phyloP scores from a whole-genome alignment of 2,329 filamentous ascomycete species.

The Fusarium protoensiforme region DNA sequence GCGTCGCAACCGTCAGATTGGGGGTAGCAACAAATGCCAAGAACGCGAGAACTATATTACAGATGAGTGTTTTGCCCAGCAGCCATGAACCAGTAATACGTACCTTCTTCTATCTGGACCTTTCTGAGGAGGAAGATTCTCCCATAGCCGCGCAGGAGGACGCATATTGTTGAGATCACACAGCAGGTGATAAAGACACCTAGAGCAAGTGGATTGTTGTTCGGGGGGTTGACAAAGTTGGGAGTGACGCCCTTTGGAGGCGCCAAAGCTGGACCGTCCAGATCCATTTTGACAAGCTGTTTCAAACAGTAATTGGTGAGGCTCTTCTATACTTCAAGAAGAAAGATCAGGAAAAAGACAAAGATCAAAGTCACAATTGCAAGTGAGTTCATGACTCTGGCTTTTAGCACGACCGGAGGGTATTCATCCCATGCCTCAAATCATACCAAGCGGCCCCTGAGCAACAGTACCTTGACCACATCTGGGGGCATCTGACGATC shows the following conservation, averaged over 20 bases:
- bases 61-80: not conserved
- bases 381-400: not conserved
- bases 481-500: not conserved
- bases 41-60: not conserved
- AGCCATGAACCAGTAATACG: not conserved
- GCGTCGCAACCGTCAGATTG: not conserved
- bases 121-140: not conserved
- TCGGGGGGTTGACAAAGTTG: not conserved
- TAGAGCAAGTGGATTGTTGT: not conserved
- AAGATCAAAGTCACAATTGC: not conserved
- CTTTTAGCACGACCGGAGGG: not conserved
- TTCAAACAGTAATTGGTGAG: not conserved
- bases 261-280: not conserved
- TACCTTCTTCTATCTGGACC: not conserved
- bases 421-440: not conserved
- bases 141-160: not conserved
- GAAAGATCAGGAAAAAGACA: not conserved
- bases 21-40: not conserved
- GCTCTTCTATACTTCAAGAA: not conserved
- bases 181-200: not conserved
- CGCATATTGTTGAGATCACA: not conserved
- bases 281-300: not conserved
- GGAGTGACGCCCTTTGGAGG: not conserved
- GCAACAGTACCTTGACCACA: not conserved
- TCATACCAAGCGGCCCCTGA: not conserved